Percentiles rank a stretch among this genome's conserved stretches.
phyloP scores from a whole-genome alignment of 2,329 filamentous ascomycete species.

The Colletotrichum tanaceti region DNA sequence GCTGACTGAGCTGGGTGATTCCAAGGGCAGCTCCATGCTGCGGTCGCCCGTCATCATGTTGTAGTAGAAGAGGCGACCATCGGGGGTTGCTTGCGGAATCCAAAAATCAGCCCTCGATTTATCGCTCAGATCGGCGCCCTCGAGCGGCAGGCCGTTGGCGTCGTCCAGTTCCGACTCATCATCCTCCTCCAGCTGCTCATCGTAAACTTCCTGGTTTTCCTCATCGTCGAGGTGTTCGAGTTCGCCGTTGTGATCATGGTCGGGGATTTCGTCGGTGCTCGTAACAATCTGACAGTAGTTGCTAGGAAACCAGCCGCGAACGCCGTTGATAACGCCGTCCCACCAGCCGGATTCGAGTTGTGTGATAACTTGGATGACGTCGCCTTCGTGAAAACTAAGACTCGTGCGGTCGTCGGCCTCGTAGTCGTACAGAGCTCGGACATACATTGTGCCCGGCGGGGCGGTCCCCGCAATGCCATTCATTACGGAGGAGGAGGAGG shows the following conservation, averaged over 20 bases:
- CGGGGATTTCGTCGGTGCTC: conserved; percentile 77
- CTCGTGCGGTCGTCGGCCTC: conserved; percentile 97
- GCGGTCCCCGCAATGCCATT: conserved; percentile 71
- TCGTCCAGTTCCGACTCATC: conserved; percentile 69
- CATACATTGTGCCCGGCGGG: conserved; percentile 81
- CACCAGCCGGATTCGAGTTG: conserved; percentile 97
- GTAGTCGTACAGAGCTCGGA: conserved; percentile 97
- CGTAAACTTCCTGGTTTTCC: conserved; percentile 72
- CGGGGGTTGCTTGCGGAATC: conserved; percentile 96
- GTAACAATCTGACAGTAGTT: conserved; percentile 95
- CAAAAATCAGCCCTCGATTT: conserved; percentile 95
- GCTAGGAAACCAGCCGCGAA: conserved; percentile 98
- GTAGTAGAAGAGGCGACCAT: conserved; percentile 95
- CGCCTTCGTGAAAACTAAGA: conserved; percentile 94
- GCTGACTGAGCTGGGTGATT: conserved; percentile 82
- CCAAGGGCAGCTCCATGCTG: conserved; percentile 92
- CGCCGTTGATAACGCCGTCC: conserved; percentile 97
- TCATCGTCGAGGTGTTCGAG: conserved; percentile 71
- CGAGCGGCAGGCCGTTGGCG: conserved; percentile 74
- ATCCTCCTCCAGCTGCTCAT: conserved; percentile 75
- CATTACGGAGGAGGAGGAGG: conserved; percentile 57
- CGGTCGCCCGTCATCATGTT: conserved; percentile 97
- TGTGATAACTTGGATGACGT: conserved; percentile 98
- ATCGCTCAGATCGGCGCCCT: conserved; percentile 70
- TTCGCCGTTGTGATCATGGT: conserved; percentile 66